Conservation (phyloP, 208 protist genomes). For the Leishmania mexicana region DNA sequence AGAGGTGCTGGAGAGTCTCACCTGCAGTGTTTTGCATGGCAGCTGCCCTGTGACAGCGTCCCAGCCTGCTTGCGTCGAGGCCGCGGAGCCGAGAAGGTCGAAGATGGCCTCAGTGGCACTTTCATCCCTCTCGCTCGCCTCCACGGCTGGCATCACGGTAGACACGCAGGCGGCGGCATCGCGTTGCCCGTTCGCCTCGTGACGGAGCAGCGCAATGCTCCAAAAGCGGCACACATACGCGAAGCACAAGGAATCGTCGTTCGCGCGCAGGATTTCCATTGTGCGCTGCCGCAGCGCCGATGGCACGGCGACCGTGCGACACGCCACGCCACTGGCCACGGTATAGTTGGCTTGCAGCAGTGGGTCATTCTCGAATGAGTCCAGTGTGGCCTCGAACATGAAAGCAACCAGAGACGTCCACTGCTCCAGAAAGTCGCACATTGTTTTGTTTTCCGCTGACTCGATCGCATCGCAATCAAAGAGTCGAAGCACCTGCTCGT, state of each 20-base stretch:
- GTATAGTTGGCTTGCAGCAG: constrained; percentile 85
- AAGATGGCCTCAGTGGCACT: constrained; percentile 46
- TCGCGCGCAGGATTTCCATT: constrained; percentile 27
- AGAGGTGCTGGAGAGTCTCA: constrained; percentile 31
- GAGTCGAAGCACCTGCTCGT: constrained; percentile 61
- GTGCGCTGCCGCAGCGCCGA: constrained; percentile 35
- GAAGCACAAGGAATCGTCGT: constrained; percentile 44
- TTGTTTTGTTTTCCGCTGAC: constrained; percentile 36
- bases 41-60: constrained; percentile 25
- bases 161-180: constrained; percentile 53
- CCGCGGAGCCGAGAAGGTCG: constrained; percentile 50
- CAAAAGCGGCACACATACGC: constrained; percentile 70
- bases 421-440: constrained; percentile 42
- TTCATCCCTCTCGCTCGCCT: constrained; percentile 12
- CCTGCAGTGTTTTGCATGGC: constrained; percentile 30
- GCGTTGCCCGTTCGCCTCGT: constrained; percentile 52
- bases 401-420: constrained; percentile 56
- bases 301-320: constrained; percentile 40
- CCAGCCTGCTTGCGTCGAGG: constrained; percentile 61
- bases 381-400: constrained; percentile 42
- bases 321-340: constrained; percentile 56
- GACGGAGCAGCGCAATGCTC: constrained; percentile 41
- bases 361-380: constrained; percentile 64
- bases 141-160: constrained; percentile 19
- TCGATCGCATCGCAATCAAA: constrained; percentile 73